Percentiles rank a stretch among this genome's conserved stretches.
Evolutionary conservation across 495 filamentous ascomycete species (phyloP).

Genomic region (Aspergillus avenaceus): DNA sequence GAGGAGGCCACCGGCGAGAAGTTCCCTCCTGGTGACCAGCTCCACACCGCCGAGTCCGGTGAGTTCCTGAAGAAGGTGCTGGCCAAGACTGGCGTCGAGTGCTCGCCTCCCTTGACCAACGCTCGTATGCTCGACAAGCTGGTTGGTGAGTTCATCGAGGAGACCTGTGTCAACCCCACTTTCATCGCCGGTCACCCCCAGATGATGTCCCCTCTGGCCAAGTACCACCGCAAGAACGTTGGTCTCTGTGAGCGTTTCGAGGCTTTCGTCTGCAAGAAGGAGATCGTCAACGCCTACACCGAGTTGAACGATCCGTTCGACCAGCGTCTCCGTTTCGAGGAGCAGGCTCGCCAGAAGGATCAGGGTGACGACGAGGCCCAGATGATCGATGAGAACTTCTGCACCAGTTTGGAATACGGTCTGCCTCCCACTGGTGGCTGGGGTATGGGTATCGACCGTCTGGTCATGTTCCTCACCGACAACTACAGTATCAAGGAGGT

Average conservation of each 20-base stretch:
- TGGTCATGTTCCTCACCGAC: slow-evolving; percentile 97
- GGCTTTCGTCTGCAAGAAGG: slow-evolving; percentile 96
- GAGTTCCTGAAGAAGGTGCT: slow-evolving; percentile 80
- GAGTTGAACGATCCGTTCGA: slow-evolving; percentile 98
- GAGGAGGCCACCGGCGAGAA: slow-evolving; percentile 87
- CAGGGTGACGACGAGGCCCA: slow-evolving; percentile 97
- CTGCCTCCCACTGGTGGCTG: slow-evolving; percentile 93
- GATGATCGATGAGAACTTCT: slow-evolving; percentile 91
- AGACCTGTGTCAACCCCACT: slow-evolving; percentile 88
- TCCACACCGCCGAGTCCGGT: slow-evolving; percentile 84
- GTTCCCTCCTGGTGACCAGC: slow-evolving; percentile 83
- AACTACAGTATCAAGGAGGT: slow-evolving; percentile 97
- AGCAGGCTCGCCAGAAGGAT: slow-evolving; percentile 93
- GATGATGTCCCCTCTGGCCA: slow-evolving; percentile 97
- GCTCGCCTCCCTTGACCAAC: slow-evolving; percentile 85
- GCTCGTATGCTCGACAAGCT: slow-evolving; percentile 98
- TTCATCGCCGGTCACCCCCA: slow-evolving; percentile 94
- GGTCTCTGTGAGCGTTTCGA: slow-evolving; percentile 97
- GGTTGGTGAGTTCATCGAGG: slow-evolving; percentile 93
- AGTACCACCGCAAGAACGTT: slow-evolving; percentile 76
- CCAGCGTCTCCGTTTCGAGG: slow-evolving; percentile 89
- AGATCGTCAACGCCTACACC: slow-evolving; percentile 94
- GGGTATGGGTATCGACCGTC: slow-evolving; percentile 95
- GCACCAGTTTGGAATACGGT: slow-evolving; percentile 77
- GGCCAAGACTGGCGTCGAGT: slow-evolving; percentile 87